phyloP scores from a whole-genome alignment of 495 filamentous ascomycete species.

The Pseudevernia furfuracea region DNA sequence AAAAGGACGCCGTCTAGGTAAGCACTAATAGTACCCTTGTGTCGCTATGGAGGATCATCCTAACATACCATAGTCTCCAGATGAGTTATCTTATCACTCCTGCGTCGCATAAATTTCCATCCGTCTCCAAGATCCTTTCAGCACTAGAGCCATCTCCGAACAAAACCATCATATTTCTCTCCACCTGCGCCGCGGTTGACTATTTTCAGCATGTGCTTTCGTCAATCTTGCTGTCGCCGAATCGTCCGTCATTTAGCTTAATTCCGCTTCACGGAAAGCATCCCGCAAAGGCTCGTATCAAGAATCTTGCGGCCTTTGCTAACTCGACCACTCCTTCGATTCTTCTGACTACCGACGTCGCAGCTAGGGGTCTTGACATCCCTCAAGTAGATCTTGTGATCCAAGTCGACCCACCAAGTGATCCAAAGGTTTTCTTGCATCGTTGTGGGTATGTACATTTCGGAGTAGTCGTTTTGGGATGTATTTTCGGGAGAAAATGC shows the following conservation, averaged over 20 bases:
- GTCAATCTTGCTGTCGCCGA: slow-evolving; percentile 44
- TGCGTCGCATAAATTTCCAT: slow-evolving; percentile 67
- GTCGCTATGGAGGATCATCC: background rate
- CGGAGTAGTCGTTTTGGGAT: background rate
- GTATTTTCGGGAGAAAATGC: background rate
- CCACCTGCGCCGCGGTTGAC: slow-evolving; percentile 91
- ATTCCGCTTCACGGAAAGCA: slow-evolving; percentile 88
- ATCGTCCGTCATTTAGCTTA: slow-evolving; percentile 52
- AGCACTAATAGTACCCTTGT: background rate
- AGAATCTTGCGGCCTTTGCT: slow-evolving; percentile 73
- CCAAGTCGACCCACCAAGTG: slow-evolving; percentile 83
- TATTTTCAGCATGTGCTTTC: slow-evolving; percentile 77
- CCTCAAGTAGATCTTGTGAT: slow-evolving; percentile 91
- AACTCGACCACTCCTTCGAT: slow-evolving; percentile 59
- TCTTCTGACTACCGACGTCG: slow-evolving; percentile 80
- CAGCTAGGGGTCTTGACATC: slow-evolving; percentile 84
- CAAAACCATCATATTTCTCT: slow-evolving; percentile 86
- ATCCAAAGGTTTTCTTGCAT: slow-evolving; percentile 93
- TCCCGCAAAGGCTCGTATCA: slow-evolving; percentile 64
- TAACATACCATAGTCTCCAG: slow-evolving; percentile 49
- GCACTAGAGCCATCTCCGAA: slow-evolving; percentile 62
- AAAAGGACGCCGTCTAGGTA: slow-evolving; percentile 75
- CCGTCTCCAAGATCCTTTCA: slow-evolving; percentile 61
- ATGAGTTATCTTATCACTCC: slow-evolving; percentile 78
- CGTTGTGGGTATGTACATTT: slow-evolving; percentile 50